Conservation (phyloP, 2,329 filamentous ascomycete species). For the Aureobasidium sp. region DNA sequence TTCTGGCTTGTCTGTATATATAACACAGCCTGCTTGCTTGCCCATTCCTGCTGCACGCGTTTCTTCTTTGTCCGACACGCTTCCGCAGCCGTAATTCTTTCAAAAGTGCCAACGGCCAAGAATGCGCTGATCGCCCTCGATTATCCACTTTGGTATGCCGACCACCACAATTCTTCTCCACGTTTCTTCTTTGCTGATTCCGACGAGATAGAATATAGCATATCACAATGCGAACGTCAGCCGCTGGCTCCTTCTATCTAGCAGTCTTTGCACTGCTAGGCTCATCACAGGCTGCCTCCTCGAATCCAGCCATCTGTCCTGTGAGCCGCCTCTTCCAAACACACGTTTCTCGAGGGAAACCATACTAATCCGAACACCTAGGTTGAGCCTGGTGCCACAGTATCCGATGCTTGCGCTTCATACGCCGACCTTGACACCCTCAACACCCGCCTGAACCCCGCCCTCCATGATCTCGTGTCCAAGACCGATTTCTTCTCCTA, state of each 20-base stretch:
- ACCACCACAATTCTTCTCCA: neutral
- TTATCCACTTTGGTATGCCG: neutral
- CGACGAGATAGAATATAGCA: neutral
- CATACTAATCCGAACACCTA: slow-evolving; percentile 37
- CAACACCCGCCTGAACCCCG: slow-evolving; percentile 67
- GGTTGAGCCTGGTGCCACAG: slow-evolving; percentile 82
- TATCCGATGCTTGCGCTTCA: slow-evolving; percentile 89
- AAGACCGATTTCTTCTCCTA: slow-evolving; percentile 97
- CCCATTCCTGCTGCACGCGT: too few species aligned
- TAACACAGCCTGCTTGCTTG: neutral
- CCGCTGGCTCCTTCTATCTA: slow-evolving; percentile 43
- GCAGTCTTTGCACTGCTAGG: slow-evolving; percentile 52
- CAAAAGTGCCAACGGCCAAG: slow-evolving; percentile 2
- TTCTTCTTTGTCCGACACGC: neutral
- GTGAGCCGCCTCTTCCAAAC: slow-evolving; percentile 34
- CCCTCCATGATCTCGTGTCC: slow-evolving; percentile 69
- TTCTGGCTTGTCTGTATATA: neutral
- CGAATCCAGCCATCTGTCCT: slow-evolving; percentile 43
- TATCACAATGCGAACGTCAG: slow-evolving; percentile 17
- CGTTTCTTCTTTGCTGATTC: neutral
- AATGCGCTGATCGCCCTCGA: slow-evolving; percentile 1
- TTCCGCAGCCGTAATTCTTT: slow-evolving; percentile 2
- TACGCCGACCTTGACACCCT: slow-evolving; percentile 82
- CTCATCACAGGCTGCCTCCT: slow-evolving; percentile 22
- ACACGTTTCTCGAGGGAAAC: slow-evolving; percentile 18